Evolutionary conservation across 352 stramenopile genomes (phyloP).

Genomic region (Phytophthora crassamura): DNA sequence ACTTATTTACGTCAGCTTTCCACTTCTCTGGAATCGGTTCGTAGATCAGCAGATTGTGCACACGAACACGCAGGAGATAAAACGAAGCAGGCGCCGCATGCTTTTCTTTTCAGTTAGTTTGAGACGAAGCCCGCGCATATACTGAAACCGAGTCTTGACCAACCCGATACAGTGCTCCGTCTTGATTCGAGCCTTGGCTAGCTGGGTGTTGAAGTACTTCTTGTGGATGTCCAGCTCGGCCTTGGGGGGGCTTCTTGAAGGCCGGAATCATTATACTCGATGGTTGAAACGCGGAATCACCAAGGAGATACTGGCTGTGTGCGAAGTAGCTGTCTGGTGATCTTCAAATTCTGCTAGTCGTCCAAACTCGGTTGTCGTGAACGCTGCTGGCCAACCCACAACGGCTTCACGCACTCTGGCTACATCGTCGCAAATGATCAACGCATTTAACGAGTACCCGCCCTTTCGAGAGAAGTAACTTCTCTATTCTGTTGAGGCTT

Average conservation of each 20-base stretch:
- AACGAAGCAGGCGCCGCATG: constrained; percentile 16
- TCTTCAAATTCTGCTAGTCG: constrained; percentile 13
- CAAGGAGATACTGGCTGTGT: constrained; percentile 30
- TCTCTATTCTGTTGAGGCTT: constrained; percentile 30
- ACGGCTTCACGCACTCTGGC: constrained; percentile 24
- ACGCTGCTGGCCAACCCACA: constrained; percentile 32
- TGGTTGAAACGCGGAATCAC: constrained; percentile 38
- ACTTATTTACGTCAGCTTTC: constrained; percentile 7
- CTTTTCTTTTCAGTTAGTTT: constrained; percentile 8
- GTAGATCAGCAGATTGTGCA: constrained; percentile 26
- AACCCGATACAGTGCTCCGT: constrained; percentile 31
- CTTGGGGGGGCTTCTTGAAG: constrained; percentile 24
- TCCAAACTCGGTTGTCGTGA: constrained; percentile 42
- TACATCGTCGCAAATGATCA: constrained; percentile 36
- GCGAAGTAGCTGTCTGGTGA: constrained; percentile 3
- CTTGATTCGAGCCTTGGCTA: constrained; percentile 27
- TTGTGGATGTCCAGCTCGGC: background rate
- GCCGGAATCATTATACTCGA: constrained; percentile 19
- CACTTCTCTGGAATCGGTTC: constrained; percentile 21
- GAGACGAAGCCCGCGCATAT: constrained; percentile 11
- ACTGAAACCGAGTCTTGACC: constrained; percentile 28
- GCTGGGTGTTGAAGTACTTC: constrained; percentile 22
- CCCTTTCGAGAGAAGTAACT: constrained; percentile 43
- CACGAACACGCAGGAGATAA: constrained; percentile 12
- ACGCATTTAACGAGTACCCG: constrained; percentile 25